phyloP scores from a whole-genome alignment of 176 grass and related monocot genomes.

The Thinopyrum elongatum region DNA sequence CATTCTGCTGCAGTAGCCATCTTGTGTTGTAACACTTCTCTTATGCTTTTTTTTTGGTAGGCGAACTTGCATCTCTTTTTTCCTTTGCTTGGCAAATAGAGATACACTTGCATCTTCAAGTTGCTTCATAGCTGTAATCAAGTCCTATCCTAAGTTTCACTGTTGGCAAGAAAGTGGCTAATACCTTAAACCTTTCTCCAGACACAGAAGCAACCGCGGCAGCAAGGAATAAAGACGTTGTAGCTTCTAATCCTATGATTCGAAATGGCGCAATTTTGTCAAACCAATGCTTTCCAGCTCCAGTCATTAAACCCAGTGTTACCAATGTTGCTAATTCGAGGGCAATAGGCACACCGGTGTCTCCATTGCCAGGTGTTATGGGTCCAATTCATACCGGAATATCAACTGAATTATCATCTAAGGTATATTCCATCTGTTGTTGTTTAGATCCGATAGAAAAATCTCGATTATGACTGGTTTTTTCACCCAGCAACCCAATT shows the following conservation, averaged over 20 bases:
- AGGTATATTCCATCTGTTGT: constrained; percentile 46
- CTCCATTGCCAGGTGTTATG: constrained; percentile 27
- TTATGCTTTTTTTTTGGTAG: not conserved
- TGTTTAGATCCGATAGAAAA: not conserved
- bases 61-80: constrained; percentile 2
- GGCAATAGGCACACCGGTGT: constrained; percentile 32
- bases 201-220: constrained; percentile 40
- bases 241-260: constrained; percentile 34
- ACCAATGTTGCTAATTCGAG: constrained; percentile 43
- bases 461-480: not conserved
- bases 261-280: constrained; percentile 38
- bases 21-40: not conserved
- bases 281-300: constrained; percentile 44
- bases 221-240: constrained; percentile 47
- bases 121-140: constrained; percentile 1
- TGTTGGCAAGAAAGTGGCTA: constrained; percentile 21
- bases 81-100: not conserved
- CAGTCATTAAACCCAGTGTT: constrained; percentile 51
- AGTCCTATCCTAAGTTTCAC: constrained; percentile 22
- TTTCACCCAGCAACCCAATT: not conserved
- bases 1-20: constrained; percentile 14
- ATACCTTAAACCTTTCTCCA: constrained; percentile 36
- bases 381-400: constrained; percentile 36
- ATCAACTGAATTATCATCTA: constrained; percentile 54
- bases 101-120: not conserved